phyloP scores from a whole-genome alignment of 768 basidiomycete genomes.

The Amanita pallidorosea region DNA sequence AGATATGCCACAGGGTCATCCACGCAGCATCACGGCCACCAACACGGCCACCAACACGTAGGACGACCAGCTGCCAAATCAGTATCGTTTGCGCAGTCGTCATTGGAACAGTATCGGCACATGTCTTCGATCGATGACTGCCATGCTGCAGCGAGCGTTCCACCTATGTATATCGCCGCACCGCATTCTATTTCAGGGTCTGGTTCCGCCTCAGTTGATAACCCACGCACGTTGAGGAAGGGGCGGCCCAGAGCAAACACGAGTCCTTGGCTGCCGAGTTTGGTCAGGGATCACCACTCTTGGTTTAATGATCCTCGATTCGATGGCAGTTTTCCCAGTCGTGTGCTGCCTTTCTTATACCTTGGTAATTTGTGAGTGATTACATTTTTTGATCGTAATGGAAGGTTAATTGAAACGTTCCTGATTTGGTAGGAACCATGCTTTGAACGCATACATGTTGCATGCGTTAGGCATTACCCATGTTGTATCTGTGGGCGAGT shows the following conservation, averaged over 20 bases:
- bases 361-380: constrained; percentile 82
- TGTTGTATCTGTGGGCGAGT: constrained; percentile 95
- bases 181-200: not conserved
- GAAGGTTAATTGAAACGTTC: not conserved
- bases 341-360: constrained; percentile 88
- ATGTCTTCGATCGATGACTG: not conserved
- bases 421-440: constrained; percentile 62
- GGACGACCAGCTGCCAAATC: constrained; percentile 40
- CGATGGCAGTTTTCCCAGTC: constrained; percentile 92
- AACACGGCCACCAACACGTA: constrained; percentile 6
- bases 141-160: not conserved
- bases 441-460: constrained; percentile 90
- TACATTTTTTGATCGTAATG: constrained; percentile 8
- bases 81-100: constrained; percentile 32
- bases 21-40: not conserved
- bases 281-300: constrained; percentile 66
- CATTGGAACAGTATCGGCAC: constrained; percentile 7
- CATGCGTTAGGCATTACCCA: constrained; percentile 94
- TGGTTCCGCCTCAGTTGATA: not conserved
- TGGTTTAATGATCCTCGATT: constrained; percentile 94
- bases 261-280: constrained; percentile 49
- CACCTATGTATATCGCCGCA: not conserved
- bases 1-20: not conserved
- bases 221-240: constrained; percentile 14
- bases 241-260: constrained; percentile 64